Conservation (phyloP, 2,329 filamentous ascomycete species). For the Aureobasidium lini region DNA sequence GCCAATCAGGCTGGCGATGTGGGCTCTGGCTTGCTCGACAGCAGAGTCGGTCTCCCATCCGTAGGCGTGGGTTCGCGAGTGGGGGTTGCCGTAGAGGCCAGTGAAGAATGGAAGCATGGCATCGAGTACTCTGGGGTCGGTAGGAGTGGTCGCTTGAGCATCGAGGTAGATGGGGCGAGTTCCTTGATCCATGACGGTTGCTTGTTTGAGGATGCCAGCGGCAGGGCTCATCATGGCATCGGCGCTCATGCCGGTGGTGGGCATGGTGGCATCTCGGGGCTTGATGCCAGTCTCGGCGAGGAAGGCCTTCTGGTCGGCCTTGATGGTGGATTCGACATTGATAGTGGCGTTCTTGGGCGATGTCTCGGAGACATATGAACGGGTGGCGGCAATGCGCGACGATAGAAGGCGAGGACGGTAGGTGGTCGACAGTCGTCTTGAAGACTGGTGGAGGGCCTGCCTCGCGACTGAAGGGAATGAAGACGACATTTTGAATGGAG, state of each 20-base stretch:
- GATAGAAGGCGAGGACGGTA: slow-evolving; percentile 32
- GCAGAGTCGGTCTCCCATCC: slow-evolving; percentile 97
- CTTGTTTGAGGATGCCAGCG: slow-evolving; percentile 79
- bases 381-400: slow-evolving; percentile 29
- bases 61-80: slow-evolving; percentile 95
- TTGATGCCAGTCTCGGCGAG: slow-evolving; percentile 48
- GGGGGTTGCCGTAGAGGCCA: slow-evolving; percentile 90
- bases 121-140: slow-evolving; percentile 89
- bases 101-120: slow-evolving; percentile 94
- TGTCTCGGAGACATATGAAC: slow-evolving; percentile 77
- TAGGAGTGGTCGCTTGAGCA: slow-evolving; percentile 94
- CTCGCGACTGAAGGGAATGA: slow-evolving; percentile 61
- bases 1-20: slow-evolving; percentile 81
- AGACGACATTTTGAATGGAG: slow-evolving; percentile 32
- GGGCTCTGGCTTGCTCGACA: slow-evolving; percentile 74
- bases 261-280: slow-evolving; percentile 51
- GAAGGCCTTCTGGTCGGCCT: slow-evolving; percentile 78
- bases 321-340: slow-evolving; percentile 73
- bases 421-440: slow-evolving; percentile 41
- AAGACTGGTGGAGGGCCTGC: slow-evolving; percentile 60
- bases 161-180: slow-evolving; percentile 94
- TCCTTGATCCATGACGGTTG: slow-evolving; percentile 86
- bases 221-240: slow-evolving; percentile 65
- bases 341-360: slow-evolving; percentile 75
- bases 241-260: slow-evolving; percentile 49